A percentile compares a stretch with the other conserved stretches of the same genome.
Conservation (phyloP, 1,284 basidiomycete species). For the Ganoderma sinense region DNA sequence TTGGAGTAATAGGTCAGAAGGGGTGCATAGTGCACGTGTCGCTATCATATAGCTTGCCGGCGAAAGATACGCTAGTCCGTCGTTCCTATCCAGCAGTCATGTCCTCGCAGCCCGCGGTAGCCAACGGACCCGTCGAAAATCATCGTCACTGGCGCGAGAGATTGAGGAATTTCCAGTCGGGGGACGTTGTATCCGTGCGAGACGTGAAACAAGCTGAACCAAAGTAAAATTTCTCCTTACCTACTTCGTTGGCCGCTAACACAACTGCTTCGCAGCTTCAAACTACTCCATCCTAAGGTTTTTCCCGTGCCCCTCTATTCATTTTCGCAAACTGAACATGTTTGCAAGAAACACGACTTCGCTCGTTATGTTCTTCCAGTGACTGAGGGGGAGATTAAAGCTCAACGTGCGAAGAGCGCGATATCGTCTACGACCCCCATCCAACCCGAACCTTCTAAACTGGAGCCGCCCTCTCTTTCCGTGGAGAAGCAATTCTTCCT, state of each 20-base stretch:
- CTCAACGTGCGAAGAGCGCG: slow-evolving; percentile 14
- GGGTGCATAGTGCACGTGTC: not conserved
- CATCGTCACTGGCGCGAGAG: slow-evolving; percentile 3
- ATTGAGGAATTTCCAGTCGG: not conserved
- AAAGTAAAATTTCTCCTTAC: slow-evolving; percentile 19
- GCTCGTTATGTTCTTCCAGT: slow-evolving; percentile 34
- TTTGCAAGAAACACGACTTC: slow-evolving; percentile 30
- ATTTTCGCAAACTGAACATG: not conserved
- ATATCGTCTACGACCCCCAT: not conserved
- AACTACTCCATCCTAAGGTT: slow-evolving; percentile 29
- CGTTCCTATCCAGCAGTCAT: not conserved
- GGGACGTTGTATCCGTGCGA: slow-evolving; percentile 24
- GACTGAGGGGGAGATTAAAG: slow-evolving; percentile 29
- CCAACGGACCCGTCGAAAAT: not conserved
- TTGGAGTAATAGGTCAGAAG: not conserved
- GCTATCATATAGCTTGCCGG: not conserved
- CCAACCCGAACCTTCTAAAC: too few species aligned
- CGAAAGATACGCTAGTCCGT: not conserved
- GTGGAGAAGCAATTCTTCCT: slow-evolving; percentile 12
- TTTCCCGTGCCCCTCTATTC: not conserved
- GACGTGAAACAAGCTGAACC: slow-evolving; percentile 33
- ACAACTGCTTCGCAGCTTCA: slow-evolving; percentile 25
- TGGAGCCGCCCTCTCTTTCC: not conserved
- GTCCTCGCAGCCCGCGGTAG: not conserved
- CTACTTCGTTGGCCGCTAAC: not conserved